Evolutionary conservation across 108 stramenopile species (phyloP), one percentile per base, ranked within the genome.

Genomic region (Asterionellopsis glacialis): DNA sequence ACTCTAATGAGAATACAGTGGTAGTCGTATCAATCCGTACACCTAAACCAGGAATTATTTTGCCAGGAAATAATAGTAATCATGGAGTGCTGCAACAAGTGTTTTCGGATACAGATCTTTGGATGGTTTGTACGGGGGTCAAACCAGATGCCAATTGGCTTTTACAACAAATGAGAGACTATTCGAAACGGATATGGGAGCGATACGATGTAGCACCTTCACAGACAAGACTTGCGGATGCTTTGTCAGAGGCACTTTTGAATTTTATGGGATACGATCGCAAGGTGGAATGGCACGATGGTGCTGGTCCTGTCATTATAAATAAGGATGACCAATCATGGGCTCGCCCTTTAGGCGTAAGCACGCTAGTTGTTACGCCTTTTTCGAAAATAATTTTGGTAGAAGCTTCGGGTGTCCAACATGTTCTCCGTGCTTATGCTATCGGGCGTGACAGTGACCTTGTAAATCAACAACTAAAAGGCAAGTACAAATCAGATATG

Each of bases 91-190:
- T 57, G n/a, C 33, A 41, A 41, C 16, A 48, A 5, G 40, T 41
- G 33, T 19, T 19, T 26, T 48, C 47, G 16, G 33, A 33, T 33
- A 33, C 33, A 33, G 33, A 33, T 33, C 33, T 33, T 33, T 48
- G 21, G 19, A 62, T 70, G 41, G 65, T 59, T 55, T 76, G 69
- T 43, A 59, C 69, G 0, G 75, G 75, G 10, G 39, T 76, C 49
- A 70, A 70, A 55, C 64, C 69, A 16, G 75, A 76, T 41, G 75
- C 65, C 12, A 49, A 53, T 9, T 76, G 75, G 75, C 54, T 76
- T 48, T 33, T 70, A 0, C 55, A 51, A 6, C 45, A 57, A 45
- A 48, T 76, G 12, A 64, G 68, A 47, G 51, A 51, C 11, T 54
- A 59, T 43, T 28, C 45, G 3, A 51, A 64, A 40, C 7, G 25